Evolutionary conservation across 1,139 yeast genomes (phyloP).

Genomic region (Suhomyces maxii): DNA sequence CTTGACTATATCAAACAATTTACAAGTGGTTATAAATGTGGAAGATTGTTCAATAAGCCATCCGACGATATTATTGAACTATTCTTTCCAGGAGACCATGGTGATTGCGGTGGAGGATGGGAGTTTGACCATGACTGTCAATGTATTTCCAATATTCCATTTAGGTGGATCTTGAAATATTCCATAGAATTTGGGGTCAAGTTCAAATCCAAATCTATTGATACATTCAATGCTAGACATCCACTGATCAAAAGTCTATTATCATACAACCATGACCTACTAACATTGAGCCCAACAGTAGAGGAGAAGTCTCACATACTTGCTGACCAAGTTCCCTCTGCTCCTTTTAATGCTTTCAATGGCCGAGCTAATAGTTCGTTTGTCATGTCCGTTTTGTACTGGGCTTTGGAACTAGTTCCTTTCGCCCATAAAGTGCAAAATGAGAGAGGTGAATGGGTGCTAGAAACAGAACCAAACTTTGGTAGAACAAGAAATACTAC

Average conservation of each 20-base stretch:
- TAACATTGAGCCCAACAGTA: slow-evolving; percentile 18
- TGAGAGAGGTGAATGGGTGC: slow-evolving; percentile 46
- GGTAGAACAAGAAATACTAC: slow-evolving; percentile 55
- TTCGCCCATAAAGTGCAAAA: slow-evolving; percentile 51
- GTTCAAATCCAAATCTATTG: slow-evolving; percentile 41
- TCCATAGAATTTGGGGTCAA: slow-evolving; percentile 50
- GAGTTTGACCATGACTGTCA: slow-evolving; percentile 33
- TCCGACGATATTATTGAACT: slow-evolving; percentile 47
- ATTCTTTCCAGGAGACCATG: slow-evolving; percentile 69
- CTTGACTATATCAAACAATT: background rate
- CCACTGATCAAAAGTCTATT: slow-evolving; percentile 40
- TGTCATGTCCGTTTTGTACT: slow-evolving; percentile 44
- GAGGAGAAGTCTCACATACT: background rate
- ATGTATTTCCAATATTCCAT: slow-evolving; percentile 39
- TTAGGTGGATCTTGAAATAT: slow-evolving; percentile 60
- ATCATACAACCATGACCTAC: slow-evolving; percentile 49
- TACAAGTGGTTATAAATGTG: background rate
- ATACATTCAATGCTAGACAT: slow-evolving; percentile 37
- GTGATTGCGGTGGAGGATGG: slow-evolving; percentile 70
- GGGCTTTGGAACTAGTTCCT: slow-evolving; percentile 62
- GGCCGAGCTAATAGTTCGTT: slow-evolving; percentile 34
- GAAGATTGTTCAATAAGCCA: slow-evolving; percentile 3
- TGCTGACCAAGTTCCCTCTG: slow-evolving; percentile 8
- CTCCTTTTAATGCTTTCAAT: slow-evolving; percentile 25
- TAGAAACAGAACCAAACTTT: slow-evolving; percentile 50